Evolutionary conservation across 805 yeast species (phyloP), one percentile per base, ranked within the genome.

Genomic region (Candida sonorensis): DNA sequence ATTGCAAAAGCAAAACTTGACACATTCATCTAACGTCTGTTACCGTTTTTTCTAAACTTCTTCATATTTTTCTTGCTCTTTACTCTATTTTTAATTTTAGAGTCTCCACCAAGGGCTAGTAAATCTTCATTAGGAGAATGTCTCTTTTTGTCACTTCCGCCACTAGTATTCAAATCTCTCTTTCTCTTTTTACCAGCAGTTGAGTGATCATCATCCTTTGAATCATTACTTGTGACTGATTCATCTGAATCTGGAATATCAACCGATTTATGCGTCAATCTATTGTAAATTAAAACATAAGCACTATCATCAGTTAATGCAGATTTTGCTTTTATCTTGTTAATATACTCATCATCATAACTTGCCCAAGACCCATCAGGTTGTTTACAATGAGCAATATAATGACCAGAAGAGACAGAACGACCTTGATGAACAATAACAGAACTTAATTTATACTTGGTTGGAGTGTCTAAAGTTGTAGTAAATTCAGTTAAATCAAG

Each of bases 391-490:
- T 84, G 86, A 1, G 95, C 83, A 37, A 87, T 74, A 51, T 92
- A 92, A 57, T 92, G 98, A 4, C 98, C 98, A 3, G 92, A 78
- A 27, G 87, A 77, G 10, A 88, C 78, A 2, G 95, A 82, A 41
- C 97, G 68, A 25, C 98, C 98, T 48, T 85, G 95, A 52, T 92
- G 98, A 4, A 87, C 90, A 38, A 90, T 83, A 12, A 90, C 95
- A 15, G 88, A 76, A 12, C 75, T 67, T 42, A 92, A 67, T 52
- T 78, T 81, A 59, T 92, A 92, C 23, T 64, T 61, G 5, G 72
- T 69, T 2, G 79, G 75, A 9, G 61, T 61, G 13, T 47, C 55
- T 55, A 53, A 48, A 28, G 53, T 53, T 6, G 72, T 68, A 19
- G 72, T 70, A 55, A 69, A 90, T 35, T 73, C 69, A 1, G 86